phyloP scores from a whole-genome alignment of 345 rosid species.

The Cardamine chenopodiifolia region DNA sequence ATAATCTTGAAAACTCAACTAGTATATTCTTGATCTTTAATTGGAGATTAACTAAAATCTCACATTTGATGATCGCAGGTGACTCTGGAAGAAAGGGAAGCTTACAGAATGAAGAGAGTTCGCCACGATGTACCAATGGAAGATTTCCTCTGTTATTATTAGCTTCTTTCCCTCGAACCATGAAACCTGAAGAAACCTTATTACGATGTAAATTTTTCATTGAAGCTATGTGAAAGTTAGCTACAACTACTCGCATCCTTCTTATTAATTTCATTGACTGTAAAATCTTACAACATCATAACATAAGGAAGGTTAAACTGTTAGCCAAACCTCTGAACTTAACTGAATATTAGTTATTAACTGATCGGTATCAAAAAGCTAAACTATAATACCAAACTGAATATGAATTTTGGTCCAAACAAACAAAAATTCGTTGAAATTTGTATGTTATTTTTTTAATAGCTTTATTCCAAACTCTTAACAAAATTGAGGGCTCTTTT shows the following conservation, averaged over 20 bases:
- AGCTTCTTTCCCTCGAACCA: background rate
- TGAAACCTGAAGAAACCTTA: conserved; percentile 4
- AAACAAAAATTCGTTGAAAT: no score
- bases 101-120: conserved; percentile 66
- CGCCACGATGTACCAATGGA: conserved; percentile 69
- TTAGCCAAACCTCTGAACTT: background rate
- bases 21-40: no score
- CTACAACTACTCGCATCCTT: background rate
- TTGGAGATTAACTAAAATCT: no score
- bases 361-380: no score
- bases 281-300: background rate
- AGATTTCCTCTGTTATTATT: conserved; percentile 21
- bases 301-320: no score
- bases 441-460: no score
- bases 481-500: background rate
- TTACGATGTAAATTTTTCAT: background rate
- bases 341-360: no score
- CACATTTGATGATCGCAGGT: background rate
- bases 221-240: background rate
- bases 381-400: no score
- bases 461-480: background rate
- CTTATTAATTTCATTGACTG: background rate
- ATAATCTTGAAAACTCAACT: no score
- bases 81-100: conserved; percentile 73
- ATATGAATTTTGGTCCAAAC: no score